Evolutionary conservation across 805 yeast genomes (phyloP).

Genomic region (Candida sakaeoensis): DNA sequence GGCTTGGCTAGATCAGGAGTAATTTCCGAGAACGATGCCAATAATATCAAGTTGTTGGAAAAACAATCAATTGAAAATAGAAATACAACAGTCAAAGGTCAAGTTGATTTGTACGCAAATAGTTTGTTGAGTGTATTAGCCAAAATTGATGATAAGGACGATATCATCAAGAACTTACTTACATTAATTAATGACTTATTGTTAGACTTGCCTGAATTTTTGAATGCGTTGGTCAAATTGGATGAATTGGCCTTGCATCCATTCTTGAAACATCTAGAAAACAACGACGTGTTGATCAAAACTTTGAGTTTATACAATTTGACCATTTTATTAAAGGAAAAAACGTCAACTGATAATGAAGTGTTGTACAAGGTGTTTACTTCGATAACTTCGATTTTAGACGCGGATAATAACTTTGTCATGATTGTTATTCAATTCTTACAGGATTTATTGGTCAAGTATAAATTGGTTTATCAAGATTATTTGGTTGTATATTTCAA

Average conservation of each 20-base stretch:
- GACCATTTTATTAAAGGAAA: constrained; percentile 41
- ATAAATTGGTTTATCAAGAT: constrained; percentile 47
- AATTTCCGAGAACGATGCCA: constrained; percentile 66
- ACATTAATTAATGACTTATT: constrained; percentile 60
- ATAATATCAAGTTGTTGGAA: constrained; percentile 50
- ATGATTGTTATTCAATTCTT: constrained; percentile 61
- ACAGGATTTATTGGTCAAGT: constrained; percentile 53
- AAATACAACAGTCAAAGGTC: constrained; percentile 36
- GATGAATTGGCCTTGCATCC: constrained; percentile 50
- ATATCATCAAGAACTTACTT: constrained; percentile 60
- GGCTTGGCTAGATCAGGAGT: constrained; percentile 75
- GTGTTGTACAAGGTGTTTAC: constrained; percentile 38
- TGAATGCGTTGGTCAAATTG: constrained; percentile 40
- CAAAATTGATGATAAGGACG: constrained; percentile 50
- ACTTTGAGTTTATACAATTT: constrained; percentile 54
- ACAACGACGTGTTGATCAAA: constrained; percentile 54
- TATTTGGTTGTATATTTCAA: constrained; percentile 33
- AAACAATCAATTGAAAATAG: constrained; percentile 43
- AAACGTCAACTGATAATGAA: constrained; percentile 20
- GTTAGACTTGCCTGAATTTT: constrained; percentile 34
- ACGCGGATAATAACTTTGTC: constrained; percentile 46
- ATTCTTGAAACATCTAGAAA: constrained; percentile 48
- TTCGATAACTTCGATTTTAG: constrained; percentile 32
- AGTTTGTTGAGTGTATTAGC: constrained; percentile 53
- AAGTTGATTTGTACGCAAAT: constrained; percentile 50